Evolutionary conservation across 768 basidiomycete genomes (phyloP).

Genomic region (Russula sp.): DNA sequence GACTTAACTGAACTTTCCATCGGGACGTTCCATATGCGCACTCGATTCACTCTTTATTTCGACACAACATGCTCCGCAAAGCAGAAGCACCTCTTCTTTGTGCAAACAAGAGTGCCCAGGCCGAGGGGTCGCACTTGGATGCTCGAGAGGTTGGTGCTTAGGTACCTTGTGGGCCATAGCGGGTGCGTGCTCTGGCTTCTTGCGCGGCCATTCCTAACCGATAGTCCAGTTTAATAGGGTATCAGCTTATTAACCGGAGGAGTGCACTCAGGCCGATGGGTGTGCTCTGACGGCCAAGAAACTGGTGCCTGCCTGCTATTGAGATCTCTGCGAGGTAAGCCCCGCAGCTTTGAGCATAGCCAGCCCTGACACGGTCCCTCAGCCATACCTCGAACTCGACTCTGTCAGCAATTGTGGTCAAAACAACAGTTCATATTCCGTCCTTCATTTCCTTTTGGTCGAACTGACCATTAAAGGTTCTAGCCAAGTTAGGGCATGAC

Average conservation of each 20-base stretch:
- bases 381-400: neutral
- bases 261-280: conserved; percentile 3
- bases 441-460: neutral
- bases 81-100: neutral
- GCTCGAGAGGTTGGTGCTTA: neutral
- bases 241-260: neutral
- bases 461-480: neutral
- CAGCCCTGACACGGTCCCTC: neutral
- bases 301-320: neutral
- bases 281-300: neutral
- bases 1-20: neutral
- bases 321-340: neutral
- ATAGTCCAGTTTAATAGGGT: neutral
- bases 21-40: neutral
- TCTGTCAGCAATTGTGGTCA: neutral
- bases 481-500: neutral
- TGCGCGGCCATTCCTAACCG: neutral
- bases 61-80: neutral
- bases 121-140: neutral
- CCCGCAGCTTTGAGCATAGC: neutral
- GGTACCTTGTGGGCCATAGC: neutral
- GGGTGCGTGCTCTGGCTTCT: neutral
- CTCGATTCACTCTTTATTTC: neutral
- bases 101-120: neutral
- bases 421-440: neutral